Evolutionary conservation across 805 yeast species (phyloP).

Genomic region (Saccharomycopsis javanensis): DNA sequence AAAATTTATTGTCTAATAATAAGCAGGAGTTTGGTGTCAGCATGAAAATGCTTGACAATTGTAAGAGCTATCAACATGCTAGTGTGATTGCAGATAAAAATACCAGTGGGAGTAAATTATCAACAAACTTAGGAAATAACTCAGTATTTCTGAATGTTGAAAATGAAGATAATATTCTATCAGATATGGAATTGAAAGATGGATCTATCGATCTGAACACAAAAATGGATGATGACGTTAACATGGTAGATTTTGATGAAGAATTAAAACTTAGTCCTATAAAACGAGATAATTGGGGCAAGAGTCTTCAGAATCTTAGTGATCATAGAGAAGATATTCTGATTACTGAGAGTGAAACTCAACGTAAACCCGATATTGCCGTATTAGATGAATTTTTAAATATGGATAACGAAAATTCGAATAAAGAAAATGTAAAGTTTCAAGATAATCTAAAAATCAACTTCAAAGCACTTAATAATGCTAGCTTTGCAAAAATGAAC

Average conservation of each 20-base stretch:
- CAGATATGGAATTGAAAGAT: background rate
- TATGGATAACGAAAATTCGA: background rate
- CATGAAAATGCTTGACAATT: background rate
- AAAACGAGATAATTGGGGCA: slow-evolving; percentile 4
- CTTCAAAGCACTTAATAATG: background rate
- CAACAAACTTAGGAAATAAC: background rate
- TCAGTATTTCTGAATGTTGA: background rate
- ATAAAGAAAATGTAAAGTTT: background rate
- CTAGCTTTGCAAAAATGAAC: slow-evolving; percentile 5
- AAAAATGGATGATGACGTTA: background rate
- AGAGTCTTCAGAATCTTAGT: background rate
- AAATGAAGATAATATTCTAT: background rate
- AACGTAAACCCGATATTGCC: background rate
- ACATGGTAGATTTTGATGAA: slow-evolving; percentile 2
- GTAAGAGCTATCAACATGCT: background rate
- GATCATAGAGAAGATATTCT: background rate
- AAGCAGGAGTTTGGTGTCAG: background rate
- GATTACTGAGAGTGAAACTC: background rate
- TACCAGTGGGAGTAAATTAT: background rate
- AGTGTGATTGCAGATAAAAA: background rate
- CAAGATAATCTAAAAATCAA: background rate
- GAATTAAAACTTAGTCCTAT: slow-evolving; percentile 15
- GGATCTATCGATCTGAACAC: no score
- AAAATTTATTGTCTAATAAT: background rate
- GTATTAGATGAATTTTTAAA: slow-evolving; percentile 4